phyloP scores from a whole-genome alignment of 2,329 filamentous ascomycete species.

The Diaporthe citriasiana region DNA sequence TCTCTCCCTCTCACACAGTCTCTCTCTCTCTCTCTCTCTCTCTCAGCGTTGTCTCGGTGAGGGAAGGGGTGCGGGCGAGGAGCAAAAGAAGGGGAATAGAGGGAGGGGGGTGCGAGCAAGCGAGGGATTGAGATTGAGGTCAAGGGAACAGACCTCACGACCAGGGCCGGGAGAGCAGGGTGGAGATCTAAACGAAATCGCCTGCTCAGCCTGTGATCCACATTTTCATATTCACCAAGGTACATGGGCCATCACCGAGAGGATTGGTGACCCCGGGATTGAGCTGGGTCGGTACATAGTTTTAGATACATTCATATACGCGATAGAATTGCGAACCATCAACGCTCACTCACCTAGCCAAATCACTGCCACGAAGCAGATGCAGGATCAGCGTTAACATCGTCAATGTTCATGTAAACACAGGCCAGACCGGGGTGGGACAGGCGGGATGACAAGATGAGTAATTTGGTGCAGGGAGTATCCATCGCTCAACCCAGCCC shows the following conservation, averaged over 20 bases:
- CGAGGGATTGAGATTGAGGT: slow-evolving; percentile 35
- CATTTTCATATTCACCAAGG: slow-evolving; percentile 20
- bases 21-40: slow-evolving; percentile 12
- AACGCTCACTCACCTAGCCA: not conserved
- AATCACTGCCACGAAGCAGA: slow-evolving; percentile 11
- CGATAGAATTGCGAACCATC: not conserved
- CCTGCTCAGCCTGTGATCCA: slow-evolving; percentile 30
- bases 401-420: slow-evolving; percentile 14
- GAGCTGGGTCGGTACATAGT: not conserved
- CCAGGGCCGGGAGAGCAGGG: slow-evolving; percentile 34
- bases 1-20: slow-evolving; percentile 11
- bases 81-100: slow-evolving; percentile 15
- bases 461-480: slow-evolving; percentile 34
- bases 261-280: slow-evolving; percentile 7
- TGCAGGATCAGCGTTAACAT: slow-evolving; percentile 4
- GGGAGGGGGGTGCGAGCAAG: slow-evolving; percentile 2
- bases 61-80: not conserved
- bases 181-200: slow-evolving; percentile 35
- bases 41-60: slow-evolving; percentile 27
- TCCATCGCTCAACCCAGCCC: not conserved
- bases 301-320: too few species aligned
- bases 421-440: slow-evolving; percentile 28
- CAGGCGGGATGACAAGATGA: slow-evolving; percentile 5
- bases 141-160: slow-evolving; percentile 34
- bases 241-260: slow-evolving; percentile 15